Evolutionary conservation across 1,284 basidiomycete genomes (phyloP).

Genomic region (Cryptococcus sp.): DNA sequence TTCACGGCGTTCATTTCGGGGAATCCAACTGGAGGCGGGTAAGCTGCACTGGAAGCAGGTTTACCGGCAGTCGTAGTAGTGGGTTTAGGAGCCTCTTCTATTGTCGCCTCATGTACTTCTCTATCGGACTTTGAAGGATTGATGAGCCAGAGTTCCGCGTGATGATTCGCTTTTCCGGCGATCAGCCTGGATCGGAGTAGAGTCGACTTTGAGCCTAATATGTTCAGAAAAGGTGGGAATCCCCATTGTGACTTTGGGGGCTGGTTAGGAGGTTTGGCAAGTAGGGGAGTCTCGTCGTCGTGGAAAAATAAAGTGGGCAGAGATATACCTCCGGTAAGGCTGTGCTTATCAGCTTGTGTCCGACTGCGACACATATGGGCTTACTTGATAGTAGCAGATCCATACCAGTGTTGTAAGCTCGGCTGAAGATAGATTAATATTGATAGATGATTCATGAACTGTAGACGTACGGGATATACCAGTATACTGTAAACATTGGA

Average conservation of each 20-base stretch:
- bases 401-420: constrained; percentile 46
- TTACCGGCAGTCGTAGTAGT: constrained; percentile 14
- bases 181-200: constrained; percentile 59
- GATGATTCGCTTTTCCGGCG: constrained; percentile 25
- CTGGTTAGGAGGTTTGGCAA: constrained; percentile 47
- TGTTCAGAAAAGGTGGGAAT: constrained; percentile 68
- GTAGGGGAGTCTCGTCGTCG: constrained; percentile 75
- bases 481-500: constrained; percentile 84
- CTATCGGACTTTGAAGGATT: constrained; percentile 87
- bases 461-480: constrained; percentile 60
- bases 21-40: constrained; percentile 51
- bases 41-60: constrained; percentile 45
- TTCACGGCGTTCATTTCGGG: constrained; percentile 16
- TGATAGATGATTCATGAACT: not conserved
- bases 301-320: constrained; percentile 91
- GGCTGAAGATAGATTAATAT: constrained; percentile 20
- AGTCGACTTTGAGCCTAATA: constrained; percentile 66
- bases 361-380: not conserved
- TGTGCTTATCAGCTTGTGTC: constrained; percentile 50
- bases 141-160: constrained; percentile 70
- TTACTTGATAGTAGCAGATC: constrained; percentile 46
- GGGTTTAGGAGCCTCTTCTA: constrained; percentile 14
- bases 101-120: constrained; percentile 63
- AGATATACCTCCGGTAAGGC: constrained; percentile 82
- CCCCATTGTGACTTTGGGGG: constrained; percentile 49